Evolutionary conservation across 768 basidiomycete species (phyloP).

Genomic region (Pleurotus sapidus): DNA sequence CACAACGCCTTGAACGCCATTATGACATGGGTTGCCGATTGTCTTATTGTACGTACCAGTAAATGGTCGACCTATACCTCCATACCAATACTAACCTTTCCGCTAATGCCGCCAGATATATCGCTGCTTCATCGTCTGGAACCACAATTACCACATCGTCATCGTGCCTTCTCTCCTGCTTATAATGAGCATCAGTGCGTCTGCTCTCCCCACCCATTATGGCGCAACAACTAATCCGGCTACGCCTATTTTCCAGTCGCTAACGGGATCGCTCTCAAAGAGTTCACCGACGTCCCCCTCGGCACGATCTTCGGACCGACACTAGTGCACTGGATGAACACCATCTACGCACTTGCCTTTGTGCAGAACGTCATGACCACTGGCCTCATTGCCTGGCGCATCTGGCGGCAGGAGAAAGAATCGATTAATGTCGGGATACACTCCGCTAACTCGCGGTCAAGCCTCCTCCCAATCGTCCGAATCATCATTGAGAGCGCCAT

Average conservation of each 20-base stretch:
- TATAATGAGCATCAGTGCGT: slow-evolving; percentile 30
- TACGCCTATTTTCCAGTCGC: slow-evolving; percentile 21
- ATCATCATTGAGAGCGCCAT: slow-evolving; percentile 15
- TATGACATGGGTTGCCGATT: slow-evolving; percentile 18
- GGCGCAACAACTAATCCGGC: neutral
- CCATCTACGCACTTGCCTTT: slow-evolving; percentile 34
- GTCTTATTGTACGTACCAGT: slow-evolving; percentile 11
- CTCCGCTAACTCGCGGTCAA: slow-evolving; percentile 1
- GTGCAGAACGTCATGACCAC: slow-evolving; percentile 40
- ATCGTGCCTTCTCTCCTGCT: slow-evolving; percentile 31
- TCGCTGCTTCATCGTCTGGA: slow-evolving; percentile 42
- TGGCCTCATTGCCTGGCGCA: slow-evolving; percentile 34
- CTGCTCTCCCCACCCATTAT: neutral
- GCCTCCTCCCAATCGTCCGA: slow-evolving; percentile 12
- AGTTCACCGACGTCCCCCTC: slow-evolving; percentile 24
- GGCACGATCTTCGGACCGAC: slow-evolving; percentile 20
- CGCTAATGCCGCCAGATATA: slow-evolving; percentile 16
- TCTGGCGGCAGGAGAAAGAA: slow-evolving; percentile 23
- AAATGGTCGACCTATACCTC: neutral
- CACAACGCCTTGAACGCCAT: slow-evolving; percentile 13
- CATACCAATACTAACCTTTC: neutral
- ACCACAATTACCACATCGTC: slow-evolving; percentile 26
- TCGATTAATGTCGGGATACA: slow-evolving; percentile 7
- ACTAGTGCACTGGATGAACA: slow-evolving; percentile 32
- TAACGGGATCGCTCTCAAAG: slow-evolving; percentile 16